phyloP scores from a whole-genome alignment of 1,284 basidiomycete species.

The Cutaneotrichosporon sp. region DNA sequence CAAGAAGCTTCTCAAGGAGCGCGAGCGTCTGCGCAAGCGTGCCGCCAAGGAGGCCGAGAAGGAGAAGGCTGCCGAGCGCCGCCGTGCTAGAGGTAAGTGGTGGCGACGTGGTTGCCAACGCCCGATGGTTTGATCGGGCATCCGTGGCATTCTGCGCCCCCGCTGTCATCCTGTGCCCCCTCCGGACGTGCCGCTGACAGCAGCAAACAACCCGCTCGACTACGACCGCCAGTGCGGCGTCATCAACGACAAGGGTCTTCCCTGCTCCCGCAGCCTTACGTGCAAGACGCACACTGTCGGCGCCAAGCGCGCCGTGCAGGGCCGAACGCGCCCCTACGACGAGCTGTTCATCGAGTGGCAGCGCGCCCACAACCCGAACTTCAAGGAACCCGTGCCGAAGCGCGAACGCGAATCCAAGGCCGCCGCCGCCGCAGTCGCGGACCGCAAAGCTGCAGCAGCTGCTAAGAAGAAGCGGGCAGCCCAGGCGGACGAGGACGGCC shows the following conservation, averaged over 20 bases:
- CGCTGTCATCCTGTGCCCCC: too few relatives aligned
- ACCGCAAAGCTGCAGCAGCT: conserved; percentile 48
- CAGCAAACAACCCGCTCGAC: conserved; percentile 64
- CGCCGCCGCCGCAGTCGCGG: conserved; percentile 9
- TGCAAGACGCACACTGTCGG: conserved; percentile 99
- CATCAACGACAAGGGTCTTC: conserved; percentile 89
- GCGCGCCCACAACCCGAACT: conserved; percentile 84
- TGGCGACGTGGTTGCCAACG: neutral
- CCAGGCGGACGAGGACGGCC: conserved; percentile 49
- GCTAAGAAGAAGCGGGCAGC: conserved; percentile 33
- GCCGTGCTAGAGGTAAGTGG: conserved; percentile 62
- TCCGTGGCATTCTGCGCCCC: too few relatives aligned
- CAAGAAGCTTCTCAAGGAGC: conserved; percentile 40
- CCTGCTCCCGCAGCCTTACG: conserved; percentile 92
- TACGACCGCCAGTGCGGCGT: conserved; percentile 94
- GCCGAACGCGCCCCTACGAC: conserved; percentile 80
- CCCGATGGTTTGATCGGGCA: too few relatives aligned
- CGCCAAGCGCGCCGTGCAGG: conserved; percentile 85
- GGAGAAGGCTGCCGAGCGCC: conserved; percentile 55
- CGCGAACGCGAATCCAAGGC: conserved; percentile 24
- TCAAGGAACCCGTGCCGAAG: conserved; percentile 79
- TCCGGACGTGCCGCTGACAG: conserved; percentile 3
- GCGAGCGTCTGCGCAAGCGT: conserved; percentile 56
- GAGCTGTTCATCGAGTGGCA: conserved; percentile 89
- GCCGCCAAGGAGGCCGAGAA: conserved; percentile 59